Evolutionary conservation across 2,329 filamentous ascomycete species (phyloP).

Genomic region (Fusarium sp.): DNA sequence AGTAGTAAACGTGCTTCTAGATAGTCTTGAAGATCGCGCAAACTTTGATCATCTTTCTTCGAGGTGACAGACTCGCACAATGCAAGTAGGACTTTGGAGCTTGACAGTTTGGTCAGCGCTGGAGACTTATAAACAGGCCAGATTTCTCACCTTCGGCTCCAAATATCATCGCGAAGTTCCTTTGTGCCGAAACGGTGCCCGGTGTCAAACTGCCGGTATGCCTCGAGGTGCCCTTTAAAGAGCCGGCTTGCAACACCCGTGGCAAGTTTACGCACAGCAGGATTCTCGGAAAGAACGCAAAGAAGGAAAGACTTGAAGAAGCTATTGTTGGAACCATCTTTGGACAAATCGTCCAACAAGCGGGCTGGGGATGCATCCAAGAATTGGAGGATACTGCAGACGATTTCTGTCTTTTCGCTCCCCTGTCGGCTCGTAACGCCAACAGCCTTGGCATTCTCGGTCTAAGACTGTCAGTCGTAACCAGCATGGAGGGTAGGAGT

Average conservation of each 20-base stretch:
- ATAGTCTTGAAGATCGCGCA: slow-evolving; percentile 65
- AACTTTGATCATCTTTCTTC: slow-evolving; percentile 55
- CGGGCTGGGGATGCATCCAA: slow-evolving; percentile 61
- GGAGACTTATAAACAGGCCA: background rate
- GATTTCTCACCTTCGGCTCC: slow-evolving; percentile 62
- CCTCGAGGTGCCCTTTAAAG: slow-evolving; percentile 51
- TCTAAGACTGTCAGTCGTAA: slow-evolving; percentile 13
- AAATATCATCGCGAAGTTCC: slow-evolving; percentile 57
- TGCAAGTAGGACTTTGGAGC: slow-evolving; percentile 54
- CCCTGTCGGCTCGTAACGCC: slow-evolving; percentile 8
- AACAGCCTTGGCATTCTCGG: slow-evolving; percentile 32
- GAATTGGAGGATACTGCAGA: slow-evolving; percentile 64
- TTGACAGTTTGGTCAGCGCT: slow-evolving; percentile 23
- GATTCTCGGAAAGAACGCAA: slow-evolving; percentile 64
- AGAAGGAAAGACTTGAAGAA: slow-evolving; percentile 64
- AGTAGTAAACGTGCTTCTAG: slow-evolving; percentile 66
- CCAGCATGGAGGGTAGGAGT: background rate
- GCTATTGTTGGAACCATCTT: slow-evolving; percentile 36
- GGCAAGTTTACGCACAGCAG: slow-evolving; percentile 61
- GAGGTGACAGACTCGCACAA: slow-evolving; percentile 62
- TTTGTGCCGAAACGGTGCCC: slow-evolving; percentile 40
- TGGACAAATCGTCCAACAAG: slow-evolving; percentile 48
- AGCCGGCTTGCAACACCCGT: slow-evolving; percentile 60
- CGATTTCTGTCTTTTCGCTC: slow-evolving; percentile 40
- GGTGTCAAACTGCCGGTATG: slow-evolving; percentile 42